Evolutionary conservation across 768 basidiomycete species (phyloP).

Genomic region (Mycena galericulata): DNA sequence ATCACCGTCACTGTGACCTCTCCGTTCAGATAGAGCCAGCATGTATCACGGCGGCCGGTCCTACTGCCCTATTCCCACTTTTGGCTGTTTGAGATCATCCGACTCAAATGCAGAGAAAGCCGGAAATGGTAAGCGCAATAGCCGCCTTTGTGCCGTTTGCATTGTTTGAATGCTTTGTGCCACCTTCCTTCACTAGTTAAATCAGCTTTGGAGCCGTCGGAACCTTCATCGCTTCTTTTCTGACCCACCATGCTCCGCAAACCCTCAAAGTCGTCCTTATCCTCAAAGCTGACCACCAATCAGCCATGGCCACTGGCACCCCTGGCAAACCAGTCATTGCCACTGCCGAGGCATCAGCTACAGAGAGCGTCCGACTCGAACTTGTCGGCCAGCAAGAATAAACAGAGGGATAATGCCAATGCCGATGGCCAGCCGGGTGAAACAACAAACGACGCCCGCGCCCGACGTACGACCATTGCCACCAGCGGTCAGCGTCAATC

Average conservation of each 20-base stretch:
- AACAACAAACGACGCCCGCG: neutral
- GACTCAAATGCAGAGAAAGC: neutral
- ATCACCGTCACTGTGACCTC: too few relatives aligned
- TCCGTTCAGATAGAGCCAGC: too few relatives aligned
- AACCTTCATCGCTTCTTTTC: neutral
- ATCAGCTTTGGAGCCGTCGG: neutral
- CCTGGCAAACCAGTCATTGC: neutral
- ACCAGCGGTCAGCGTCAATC: neutral
- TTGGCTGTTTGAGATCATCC: too few relatives aligned
- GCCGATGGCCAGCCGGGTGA: neutral
- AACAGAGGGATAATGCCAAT: neutral
- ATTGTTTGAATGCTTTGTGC: constrained; percentile 29
- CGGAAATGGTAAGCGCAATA: constrained; percentile 17
- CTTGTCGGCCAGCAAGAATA: neutral
- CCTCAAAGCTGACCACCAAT: neutral
- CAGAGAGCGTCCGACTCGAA: constrained; percentile 20
- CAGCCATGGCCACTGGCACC: neutral
- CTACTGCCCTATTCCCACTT: too few relatives aligned
- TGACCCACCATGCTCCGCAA: constrained; percentile 22
- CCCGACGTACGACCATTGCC: constrained; percentile 20
- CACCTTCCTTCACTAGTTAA: constrained; percentile 27
- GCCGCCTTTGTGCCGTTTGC: constrained; percentile 19
- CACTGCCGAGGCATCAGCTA: neutral
- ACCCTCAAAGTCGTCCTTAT: constrained; percentile 13
- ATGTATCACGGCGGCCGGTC: too few relatives aligned